Evolutionary conservation across 106 monocot genomes (phyloP).

Genomic region (Amphibolis antarctica): DNA sequence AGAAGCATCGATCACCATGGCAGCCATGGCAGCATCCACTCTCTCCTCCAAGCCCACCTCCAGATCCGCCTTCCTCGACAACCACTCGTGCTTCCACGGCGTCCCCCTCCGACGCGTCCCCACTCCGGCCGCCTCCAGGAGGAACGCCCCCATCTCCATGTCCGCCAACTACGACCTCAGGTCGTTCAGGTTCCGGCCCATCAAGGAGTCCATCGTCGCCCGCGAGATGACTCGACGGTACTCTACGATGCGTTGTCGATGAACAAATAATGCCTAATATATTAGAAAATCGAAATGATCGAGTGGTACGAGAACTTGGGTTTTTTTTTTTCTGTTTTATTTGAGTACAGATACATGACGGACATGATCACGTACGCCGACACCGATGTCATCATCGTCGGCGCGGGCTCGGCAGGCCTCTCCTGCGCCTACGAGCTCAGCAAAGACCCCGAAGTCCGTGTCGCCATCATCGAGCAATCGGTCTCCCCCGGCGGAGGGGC

Average conservation of each 20-base stretch:
- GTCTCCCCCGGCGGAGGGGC: constrained; percentile 97
- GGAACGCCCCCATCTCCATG: not conserved
- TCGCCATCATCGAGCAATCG: constrained; percentile 89
- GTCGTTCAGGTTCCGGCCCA: constrained; percentile 65
- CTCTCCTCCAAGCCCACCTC: constrained; percentile 12
- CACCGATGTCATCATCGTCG: constrained; percentile 84
- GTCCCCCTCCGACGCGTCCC: constrained; percentile 3
- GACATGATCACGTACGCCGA: constrained; percentile 98
- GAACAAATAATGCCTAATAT: too few relatives aligned
- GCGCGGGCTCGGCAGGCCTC: constrained; percentile 83
- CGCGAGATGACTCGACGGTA: constrained; percentile 84
- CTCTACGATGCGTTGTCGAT: too few relatives aligned
- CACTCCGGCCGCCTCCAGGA: not conserved
- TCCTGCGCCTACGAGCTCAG: constrained; percentile 90
- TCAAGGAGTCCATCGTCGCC: constrained; percentile 86
- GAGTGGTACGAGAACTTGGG: too few relatives aligned
- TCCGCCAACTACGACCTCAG: constrained; percentile 37
- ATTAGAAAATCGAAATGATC: too few relatives aligned
- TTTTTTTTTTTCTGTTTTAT: not conserved
- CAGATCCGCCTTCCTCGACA: constrained; percentile 6
- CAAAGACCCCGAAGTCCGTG: constrained; percentile 58
- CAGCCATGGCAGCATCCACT: constrained; percentile 42
- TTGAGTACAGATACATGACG: constrained; percentile 58
- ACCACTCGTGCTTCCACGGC: constrained; percentile 23
- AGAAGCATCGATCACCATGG: not conserved